Evolutionary conservation across 2,329 filamentous ascomycete genomes (phyloP).

Genomic region (Trichoderma koningiopsis): DNA sequence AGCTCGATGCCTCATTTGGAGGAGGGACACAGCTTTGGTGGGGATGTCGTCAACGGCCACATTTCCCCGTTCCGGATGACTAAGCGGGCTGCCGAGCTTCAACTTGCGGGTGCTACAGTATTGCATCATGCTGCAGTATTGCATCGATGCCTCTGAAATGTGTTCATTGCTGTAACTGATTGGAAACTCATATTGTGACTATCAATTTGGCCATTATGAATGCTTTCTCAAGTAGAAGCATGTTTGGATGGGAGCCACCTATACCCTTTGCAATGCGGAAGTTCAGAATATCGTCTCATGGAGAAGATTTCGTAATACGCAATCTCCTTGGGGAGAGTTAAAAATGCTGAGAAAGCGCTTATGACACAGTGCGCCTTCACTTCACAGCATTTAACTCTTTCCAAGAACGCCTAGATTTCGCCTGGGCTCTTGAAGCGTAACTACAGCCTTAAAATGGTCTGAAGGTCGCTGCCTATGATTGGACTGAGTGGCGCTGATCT

Average conservation of each 20-base stretch:
- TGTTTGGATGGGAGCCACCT: accelerated
- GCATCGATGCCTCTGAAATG: too few relatives aligned
- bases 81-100: neutral
- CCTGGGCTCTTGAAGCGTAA: too few relatives aligned
- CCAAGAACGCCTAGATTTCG: too few relatives aligned
- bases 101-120: neutral
- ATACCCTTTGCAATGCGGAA: neutral
- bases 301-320: neutral
- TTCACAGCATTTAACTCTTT: too few relatives aligned
- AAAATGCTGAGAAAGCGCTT: too few relatives aligned
- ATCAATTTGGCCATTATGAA: too few relatives aligned
- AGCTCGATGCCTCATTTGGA: constrained; percentile 12
- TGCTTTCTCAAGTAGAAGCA: neutral
- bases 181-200: neutral
- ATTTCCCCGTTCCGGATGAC: constrained; percentile 20
- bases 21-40: constrained; percentile 17
- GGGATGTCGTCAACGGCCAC: constrained; percentile 25
- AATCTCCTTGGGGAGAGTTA: too few relatives aligned
- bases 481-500: too few relatives aligned
- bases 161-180: neutral
- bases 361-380: too few relatives aligned
- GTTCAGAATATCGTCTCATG: neutral
- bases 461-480: too few relatives aligned
- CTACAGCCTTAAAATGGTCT: too few relatives aligned
- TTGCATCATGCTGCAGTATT: neutral